Conservation (phyloP, 495 filamentous ascomycete genomes). For the Penicillium dipodomyicola region DNA sequence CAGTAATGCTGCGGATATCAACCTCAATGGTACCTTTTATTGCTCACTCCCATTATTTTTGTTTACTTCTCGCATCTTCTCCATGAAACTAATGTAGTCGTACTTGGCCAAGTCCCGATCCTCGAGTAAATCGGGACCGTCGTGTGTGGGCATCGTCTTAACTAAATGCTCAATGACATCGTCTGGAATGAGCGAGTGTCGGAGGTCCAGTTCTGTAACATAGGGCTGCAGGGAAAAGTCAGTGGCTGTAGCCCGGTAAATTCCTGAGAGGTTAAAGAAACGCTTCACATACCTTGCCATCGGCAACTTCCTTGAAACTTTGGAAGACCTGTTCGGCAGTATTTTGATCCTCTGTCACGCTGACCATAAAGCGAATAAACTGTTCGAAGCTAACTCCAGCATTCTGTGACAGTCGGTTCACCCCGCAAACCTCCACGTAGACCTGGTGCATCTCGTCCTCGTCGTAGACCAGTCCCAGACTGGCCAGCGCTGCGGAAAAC, state of each 20-base stretch:
- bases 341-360: constrained; percentile 97
- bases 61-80: constrained; percentile 57
- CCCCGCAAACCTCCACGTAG: constrained; percentile 73
- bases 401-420: constrained; percentile 36
- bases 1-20: constrained; percentile 30
- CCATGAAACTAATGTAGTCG: constrained; percentile 93
- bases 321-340: constrained; percentile 98
- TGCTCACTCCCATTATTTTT: constrained; percentile 36
- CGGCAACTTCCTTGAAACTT: constrained; percentile 92
- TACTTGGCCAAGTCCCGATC: constrained; percentile 77
- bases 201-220: constrained; percentile 94
- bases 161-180: constrained; percentile 91
- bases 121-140: constrained; percentile 73
- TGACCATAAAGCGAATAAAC: constrained; percentile 98
- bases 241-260: constrained; percentile 5
- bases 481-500: constrained; percentile 91
- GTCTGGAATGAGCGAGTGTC: constrained; percentile 91
- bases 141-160: constrained; percentile 76
- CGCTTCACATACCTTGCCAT: constrained; percentile 70
- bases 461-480: constrained; percentile 88
- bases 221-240: constrained; percentile 59
- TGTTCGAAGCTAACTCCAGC: constrained; percentile 90
- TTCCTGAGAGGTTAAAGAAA: background rate
- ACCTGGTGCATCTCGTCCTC: constrained; percentile 95
- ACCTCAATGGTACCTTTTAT: constrained; percentile 16